A percentile compares a stretch with the other conserved stretches of the same genome.
Conservation (phyloP, 2,329 filamentous ascomycete species). For the Monilinia polystroma region DNA sequence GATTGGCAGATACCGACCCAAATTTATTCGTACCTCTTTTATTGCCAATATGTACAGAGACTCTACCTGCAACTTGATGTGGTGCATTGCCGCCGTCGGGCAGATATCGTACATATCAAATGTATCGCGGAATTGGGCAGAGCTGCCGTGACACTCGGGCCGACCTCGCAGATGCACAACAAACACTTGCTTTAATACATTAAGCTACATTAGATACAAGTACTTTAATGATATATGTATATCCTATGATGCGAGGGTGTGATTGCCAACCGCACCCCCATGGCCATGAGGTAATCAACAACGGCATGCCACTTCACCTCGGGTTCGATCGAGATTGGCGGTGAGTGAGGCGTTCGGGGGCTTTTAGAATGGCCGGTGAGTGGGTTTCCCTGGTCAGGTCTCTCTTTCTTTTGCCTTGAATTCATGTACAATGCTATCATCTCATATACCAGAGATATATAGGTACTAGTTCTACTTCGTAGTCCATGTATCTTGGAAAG, state of each 20-base stretch:
- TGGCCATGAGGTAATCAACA: slow-evolving; percentile 7
- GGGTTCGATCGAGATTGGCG: slow-evolving; percentile 21
- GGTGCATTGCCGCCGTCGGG: slow-evolving; percentile 6
- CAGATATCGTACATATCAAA: slow-evolving; percentile 9
- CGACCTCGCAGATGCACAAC: slow-evolving; percentile 16
- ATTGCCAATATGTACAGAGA: slow-evolving; percentile 11
- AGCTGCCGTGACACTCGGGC: slow-evolving; percentile 20
- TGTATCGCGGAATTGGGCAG: slow-evolving; percentile 13
- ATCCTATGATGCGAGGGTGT: slow-evolving; percentile 1
- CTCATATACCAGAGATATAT: not conserved
- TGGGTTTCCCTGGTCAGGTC: not conserved
- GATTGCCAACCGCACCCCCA: not conserved
- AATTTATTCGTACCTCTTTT: slow-evolving; percentile 2
- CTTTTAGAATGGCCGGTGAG: slow-evolving; percentile 17
- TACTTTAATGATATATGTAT: slow-evolving; percentile 7
- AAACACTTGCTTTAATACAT: slow-evolving; percentile 3
- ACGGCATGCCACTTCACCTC: slow-evolving; percentile 18
- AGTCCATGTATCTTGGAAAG: slow-evolving; percentile 3
- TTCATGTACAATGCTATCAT: slow-evolving; percentile 13
- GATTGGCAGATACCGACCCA: not conserved
- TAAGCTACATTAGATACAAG: slow-evolving; percentile 2
- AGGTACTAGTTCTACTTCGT: not conserved
- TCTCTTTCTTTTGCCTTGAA: not conserved
- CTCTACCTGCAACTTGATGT: not conserved
- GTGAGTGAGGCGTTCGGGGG: slow-evolving; percentile 15